Evolutionary conservation across 805 yeast genomes (phyloP).

Genomic region (Yamadazyma laniorum): DNA sequence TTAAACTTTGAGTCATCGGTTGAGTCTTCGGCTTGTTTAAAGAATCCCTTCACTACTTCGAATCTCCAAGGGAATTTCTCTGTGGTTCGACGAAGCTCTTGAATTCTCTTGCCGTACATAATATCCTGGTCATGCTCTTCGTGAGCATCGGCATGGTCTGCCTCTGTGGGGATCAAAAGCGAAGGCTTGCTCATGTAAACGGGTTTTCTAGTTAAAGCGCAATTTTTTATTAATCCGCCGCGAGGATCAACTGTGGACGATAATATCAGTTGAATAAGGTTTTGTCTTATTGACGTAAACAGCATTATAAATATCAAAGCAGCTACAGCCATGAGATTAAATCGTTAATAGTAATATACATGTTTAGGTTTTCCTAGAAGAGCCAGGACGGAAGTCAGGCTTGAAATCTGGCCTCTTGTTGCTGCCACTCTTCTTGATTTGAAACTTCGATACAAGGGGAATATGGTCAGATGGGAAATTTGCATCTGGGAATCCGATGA

Average conservation of each 20-base stretch:
- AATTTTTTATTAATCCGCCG: no score
- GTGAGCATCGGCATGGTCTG: slow-evolving; percentile 34
- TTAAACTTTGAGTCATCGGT: slow-evolving; percentile 50
- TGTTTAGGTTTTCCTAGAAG: slow-evolving; percentile 38
- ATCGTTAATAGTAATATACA: slow-evolving; percentile 7
- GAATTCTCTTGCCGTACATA: slow-evolving; percentile 12
- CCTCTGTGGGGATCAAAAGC: slow-evolving; percentile 28
- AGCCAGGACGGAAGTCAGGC: slow-evolving; percentile 44
- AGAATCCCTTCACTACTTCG: slow-evolving; percentile 49
- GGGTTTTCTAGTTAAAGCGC: no score
- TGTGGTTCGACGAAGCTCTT: slow-evolving; percentile 15
- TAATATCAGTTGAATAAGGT: no score
- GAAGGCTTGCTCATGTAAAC: slow-evolving; percentile 19
- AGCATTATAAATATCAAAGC: no score
- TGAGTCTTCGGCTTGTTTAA: slow-evolving; percentile 44
- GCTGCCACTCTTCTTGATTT: slow-evolving; percentile 51
- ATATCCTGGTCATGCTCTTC: slow-evolving; percentile 20
- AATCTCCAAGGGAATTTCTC: slow-evolving; percentile 43
- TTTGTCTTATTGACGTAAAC: no score
- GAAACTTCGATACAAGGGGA: slow-evolving; percentile 79
- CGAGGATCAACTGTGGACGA: no score
- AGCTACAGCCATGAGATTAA: no score
- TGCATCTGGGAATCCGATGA: slow-evolving; percentile 91
- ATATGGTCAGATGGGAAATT: slow-evolving; percentile 94
- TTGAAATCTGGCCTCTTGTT: slow-evolving; percentile 41